Conservation (phyloP, 2,329 filamentous ascomycete genomes). For the Penicillium polonicum region DNA sequence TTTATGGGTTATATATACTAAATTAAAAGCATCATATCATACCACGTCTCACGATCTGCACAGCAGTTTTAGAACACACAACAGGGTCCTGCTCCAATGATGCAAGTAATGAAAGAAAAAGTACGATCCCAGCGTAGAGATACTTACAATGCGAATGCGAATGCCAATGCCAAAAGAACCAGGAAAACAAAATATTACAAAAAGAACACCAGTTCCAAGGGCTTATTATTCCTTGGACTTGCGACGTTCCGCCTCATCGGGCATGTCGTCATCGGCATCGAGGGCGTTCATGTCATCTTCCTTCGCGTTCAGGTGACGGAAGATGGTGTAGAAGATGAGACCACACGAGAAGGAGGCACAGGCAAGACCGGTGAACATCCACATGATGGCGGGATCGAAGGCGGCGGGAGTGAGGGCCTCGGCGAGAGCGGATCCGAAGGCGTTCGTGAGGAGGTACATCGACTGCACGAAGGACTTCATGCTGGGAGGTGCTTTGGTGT, state of each 20-base stretch:
- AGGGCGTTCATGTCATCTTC: conserved; percentile 54
- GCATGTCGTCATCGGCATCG: conserved; percentile 37
- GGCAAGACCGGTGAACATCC: conserved; percentile 64
- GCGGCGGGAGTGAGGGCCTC: conserved; percentile 61
- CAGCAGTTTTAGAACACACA: conserved; percentile 18
- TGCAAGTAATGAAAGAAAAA: conserved; percentile 2
- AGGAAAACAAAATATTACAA: neutral
- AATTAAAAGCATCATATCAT: conserved; percentile 13
- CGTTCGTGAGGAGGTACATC: conserved; percentile 58
- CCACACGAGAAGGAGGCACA: conserved; percentile 50
- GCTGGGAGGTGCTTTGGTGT: conserved; percentile 67
- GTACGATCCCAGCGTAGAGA: conserved; percentile 1
- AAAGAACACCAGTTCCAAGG: neutral
- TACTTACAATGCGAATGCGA: neutral
- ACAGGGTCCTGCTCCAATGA: conserved; percentile 12
- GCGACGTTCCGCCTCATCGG: conserved; percentile 19
- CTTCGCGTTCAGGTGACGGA: conserved; percentile 49
- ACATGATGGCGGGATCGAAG: conserved; percentile 64
- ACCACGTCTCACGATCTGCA: conserved; percentile 21
- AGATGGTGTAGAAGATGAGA: conserved; percentile 54
- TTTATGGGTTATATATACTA: conserved; percentile 7
- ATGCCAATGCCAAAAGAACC: neutral
- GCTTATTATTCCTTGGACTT: conserved; percentile 11
- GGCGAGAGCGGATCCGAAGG: conserved; percentile 59
- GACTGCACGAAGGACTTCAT: conserved; percentile 65